These are phyloP conservation scores for Symmetrospora coprosmae DNA, from an alignment of 768 basidiomycete genomes.

Conservation along the genomic window DNA sequence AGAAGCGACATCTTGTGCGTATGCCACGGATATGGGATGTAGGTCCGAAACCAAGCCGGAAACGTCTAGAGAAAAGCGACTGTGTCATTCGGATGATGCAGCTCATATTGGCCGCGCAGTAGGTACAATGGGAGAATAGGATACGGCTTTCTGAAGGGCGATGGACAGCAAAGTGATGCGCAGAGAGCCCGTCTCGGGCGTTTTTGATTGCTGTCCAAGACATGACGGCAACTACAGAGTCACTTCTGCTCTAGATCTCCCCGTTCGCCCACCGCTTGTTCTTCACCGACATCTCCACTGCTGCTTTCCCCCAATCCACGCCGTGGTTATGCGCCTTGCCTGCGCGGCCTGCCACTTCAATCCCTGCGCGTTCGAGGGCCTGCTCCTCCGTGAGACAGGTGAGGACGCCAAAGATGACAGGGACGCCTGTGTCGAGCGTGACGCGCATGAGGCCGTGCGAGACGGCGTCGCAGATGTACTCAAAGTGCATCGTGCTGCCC, in stretches of 20 bases:
- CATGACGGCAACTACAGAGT: neutral
- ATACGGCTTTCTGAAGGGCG: too few species aligned
- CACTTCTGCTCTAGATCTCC: conserved; percentile 2
- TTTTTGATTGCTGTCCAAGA: neutral
- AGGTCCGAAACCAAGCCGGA: too few species aligned
- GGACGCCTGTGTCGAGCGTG: conserved; percentile 81
- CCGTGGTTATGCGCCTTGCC: conserved; percentile 93
- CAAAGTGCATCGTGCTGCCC: conserved; percentile 96
- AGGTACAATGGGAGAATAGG: too few species aligned
- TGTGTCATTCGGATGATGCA: too few species aligned
- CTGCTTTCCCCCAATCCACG: conserved; percentile 92
- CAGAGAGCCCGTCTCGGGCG: neutral
- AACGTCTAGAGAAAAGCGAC: too few species aligned
- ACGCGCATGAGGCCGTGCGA: conserved; percentile 87
- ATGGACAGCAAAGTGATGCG: too few species aligned
- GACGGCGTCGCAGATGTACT: conserved; percentile 92
- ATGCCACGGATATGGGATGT: too few species aligned
- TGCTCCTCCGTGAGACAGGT: conserved; percentile 87
- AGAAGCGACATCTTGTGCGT: conserved; percentile 31
- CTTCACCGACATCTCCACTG: conserved; percentile 51
- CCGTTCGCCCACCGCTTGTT: conserved; percentile 27
- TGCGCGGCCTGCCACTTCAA: conserved; percentile 35
- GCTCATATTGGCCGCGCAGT: too few species aligned
- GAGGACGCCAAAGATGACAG: conserved; percentile 91
- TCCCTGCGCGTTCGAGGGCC: conserved; percentile 82